These are phyloP conservation scores for Acacia concinna DNA, from an alignment of 331 rosid species.

Conservation along the genomic window DNA sequence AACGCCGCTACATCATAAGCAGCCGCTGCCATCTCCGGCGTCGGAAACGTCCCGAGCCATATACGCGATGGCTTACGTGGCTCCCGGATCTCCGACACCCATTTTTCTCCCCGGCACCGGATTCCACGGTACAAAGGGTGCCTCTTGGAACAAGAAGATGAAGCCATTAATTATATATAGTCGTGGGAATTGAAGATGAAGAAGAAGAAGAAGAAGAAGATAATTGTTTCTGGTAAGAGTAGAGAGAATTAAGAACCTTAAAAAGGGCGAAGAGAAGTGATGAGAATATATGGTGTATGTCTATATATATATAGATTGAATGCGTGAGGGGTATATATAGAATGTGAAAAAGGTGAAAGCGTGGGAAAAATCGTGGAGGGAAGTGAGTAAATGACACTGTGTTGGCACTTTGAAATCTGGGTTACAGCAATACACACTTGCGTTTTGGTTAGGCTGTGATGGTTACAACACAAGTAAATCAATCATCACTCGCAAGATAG, in stretches of 20 bases:
- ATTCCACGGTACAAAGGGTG: slow-evolving; percentile 72
- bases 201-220: background rate
- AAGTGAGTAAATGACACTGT: slow-evolving; percentile 13
- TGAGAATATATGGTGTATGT: background rate
- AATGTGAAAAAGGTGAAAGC: slow-evolving; percentile 38
- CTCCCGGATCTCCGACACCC: slow-evolving; percentile 93
- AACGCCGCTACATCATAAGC: slow-evolving; percentile 86
- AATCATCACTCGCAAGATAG: background rate
- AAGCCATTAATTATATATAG: slow-evolving; percentile 35
- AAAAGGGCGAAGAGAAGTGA: background rate
- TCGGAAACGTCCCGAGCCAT: slow-evolving; percentile 79
- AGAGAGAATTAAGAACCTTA: background rate
- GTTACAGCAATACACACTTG: background rate
- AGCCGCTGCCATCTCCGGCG: slow-evolving; percentile 84
- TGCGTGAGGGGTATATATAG: background rate
- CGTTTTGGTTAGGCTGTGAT: background rate
- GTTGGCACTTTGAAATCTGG: background rate
- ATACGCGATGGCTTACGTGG: slow-evolving; percentile 75
- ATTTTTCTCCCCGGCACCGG: slow-evolving; percentile 71
- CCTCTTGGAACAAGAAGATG: slow-evolving; percentile 50
- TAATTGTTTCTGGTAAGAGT: background rate
- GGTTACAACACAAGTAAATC: background rate
- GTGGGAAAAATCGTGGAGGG: slow-evolving; percentile 72
- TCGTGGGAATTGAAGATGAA: background rate
- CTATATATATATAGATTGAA: background rate